Conservation (phyloP, 2,329 filamentous ascomycete genomes). For the Rugonectria rugulosa region DNA sequence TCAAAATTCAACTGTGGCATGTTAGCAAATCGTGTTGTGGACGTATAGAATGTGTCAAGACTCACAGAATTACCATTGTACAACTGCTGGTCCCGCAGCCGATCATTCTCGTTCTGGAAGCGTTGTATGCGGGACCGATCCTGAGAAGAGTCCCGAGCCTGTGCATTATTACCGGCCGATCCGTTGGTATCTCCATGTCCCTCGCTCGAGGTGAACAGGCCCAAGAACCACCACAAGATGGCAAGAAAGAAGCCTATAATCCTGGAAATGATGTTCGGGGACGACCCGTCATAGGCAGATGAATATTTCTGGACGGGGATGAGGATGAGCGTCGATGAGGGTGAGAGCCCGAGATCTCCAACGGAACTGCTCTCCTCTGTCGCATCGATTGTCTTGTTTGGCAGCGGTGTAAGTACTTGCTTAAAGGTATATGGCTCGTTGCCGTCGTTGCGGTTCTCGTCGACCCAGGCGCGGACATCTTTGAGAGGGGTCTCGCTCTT, state of each 20-base stretch:
- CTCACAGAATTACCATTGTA: slow-evolving; percentile 92
- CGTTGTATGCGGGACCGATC: slow-evolving; percentile 38
- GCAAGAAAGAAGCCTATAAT: slow-evolving; percentile 42
- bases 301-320: slow-evolving; percentile 68
- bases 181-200: slow-evolving; percentile 8
- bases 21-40: slow-evolving; percentile 37
- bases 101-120: slow-evolving; percentile 57
- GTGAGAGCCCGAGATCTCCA: slow-evolving; percentile 73
- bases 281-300: slow-evolving; percentile 50
- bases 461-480: slow-evolving; percentile 81
- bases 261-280: slow-evolving; percentile 36
- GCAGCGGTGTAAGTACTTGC: slow-evolving; percentile 79
- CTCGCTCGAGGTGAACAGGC: slow-evolving; percentile 41
- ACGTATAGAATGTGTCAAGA: slow-evolving; percentile 19
- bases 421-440: slow-evolving; percentile 81
- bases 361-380: slow-evolving; percentile 77
- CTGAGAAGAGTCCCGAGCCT: slow-evolving; percentile 26
- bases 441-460: slow-evolving; percentile 64
- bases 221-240: slow-evolving; percentile 47
- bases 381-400: slow-evolving; percentile 76
- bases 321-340: slow-evolving; percentile 84
- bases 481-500: slow-evolving; percentile 67
- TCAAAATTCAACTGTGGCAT: slow-evolving; percentile 69
- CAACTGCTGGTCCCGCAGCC: slow-evolving; percentile 70
- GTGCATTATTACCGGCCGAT: neutral